phyloP scores from a whole-genome alignment of 306 rosid genomes.

The Fragaria vesca region DNA sequence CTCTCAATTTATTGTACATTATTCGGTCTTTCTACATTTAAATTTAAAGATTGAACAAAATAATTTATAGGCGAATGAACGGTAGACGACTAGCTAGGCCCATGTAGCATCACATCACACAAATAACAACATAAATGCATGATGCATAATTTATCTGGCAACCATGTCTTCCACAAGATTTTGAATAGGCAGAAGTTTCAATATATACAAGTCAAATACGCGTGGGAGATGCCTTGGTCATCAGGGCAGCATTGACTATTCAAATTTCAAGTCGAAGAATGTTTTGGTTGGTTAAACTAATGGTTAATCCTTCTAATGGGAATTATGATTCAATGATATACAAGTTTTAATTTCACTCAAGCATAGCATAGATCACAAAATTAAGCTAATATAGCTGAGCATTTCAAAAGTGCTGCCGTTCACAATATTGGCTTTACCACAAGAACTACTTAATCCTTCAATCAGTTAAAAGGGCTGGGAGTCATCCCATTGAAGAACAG shows the following conservation, averaged over 20 bases:
- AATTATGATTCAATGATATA: neutral
- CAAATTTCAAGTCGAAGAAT: neutral
- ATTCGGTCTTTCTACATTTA: no score
- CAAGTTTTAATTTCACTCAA: neutral
- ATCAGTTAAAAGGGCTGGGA: conserved; percentile 41
- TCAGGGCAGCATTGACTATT: neutral
- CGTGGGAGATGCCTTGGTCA: neutral
- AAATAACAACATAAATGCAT: neutral
- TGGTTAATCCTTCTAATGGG: neutral
- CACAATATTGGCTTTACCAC: neutral
- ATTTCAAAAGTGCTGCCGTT: neutral
- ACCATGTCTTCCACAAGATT: neutral
- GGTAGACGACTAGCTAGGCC: no score
- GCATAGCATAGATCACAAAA: neutral
- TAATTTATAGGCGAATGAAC: no score
- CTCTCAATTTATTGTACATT: no score
- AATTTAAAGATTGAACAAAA: no score
- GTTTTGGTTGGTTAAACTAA: neutral
- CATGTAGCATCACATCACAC: neutral
- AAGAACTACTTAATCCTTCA: neutral
- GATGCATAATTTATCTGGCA: neutral
- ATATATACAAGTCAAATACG: conserved; percentile 7
- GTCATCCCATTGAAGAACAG: conserved; percentile 96
- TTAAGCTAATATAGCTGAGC: neutral
- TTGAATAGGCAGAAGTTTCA: neutral